Evolutionary conservation across 129 eudicot genomes (phyloP).

Genomic region (Centella asiatica): DNA sequence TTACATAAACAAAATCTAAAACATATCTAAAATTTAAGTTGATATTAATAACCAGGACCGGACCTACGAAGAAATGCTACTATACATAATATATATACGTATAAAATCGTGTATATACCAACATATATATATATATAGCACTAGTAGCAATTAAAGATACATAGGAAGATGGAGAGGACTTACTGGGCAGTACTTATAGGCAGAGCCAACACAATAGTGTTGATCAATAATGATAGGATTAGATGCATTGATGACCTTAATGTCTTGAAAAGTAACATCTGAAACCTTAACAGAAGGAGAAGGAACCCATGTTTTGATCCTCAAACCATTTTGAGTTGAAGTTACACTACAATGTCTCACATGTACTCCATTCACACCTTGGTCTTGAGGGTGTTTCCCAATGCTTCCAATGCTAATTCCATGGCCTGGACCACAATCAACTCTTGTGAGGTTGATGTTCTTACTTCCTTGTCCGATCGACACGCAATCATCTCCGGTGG

Average conservation of each 20-base stretch:
- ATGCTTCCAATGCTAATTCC: conserved; percentile 7
- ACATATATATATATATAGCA: too few species aligned
- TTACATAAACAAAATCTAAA: too few species aligned
- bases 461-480: conserved; percentile 1
- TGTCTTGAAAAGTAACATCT: conserved; percentile 5
- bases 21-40: too few species aligned
- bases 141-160: too few species aligned
- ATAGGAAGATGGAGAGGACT: neutral
- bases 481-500: conserved; percentile 5
- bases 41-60: too few species aligned
- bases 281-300: conserved; percentile 1
- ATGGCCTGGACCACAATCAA: conserved; percentile 5
- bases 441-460: neutral
- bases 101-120: too few species aligned
- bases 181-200: neutral
- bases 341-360: neutral
- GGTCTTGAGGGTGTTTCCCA: neutral
- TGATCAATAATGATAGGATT: neutral
- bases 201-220: neutral
- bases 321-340: neutral
- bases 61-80: too few species aligned
- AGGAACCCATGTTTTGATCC: conserved; percentile 7
- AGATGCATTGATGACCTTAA: neutral
- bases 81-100: too few species aligned
- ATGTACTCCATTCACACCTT: neutral